A percentile compares a stretch with the other conserved stretches of the same genome.
Evolutionary conservation across 176 grass and related monocot species (phyloP).

Genomic region (Thalia dealbata): DNA sequence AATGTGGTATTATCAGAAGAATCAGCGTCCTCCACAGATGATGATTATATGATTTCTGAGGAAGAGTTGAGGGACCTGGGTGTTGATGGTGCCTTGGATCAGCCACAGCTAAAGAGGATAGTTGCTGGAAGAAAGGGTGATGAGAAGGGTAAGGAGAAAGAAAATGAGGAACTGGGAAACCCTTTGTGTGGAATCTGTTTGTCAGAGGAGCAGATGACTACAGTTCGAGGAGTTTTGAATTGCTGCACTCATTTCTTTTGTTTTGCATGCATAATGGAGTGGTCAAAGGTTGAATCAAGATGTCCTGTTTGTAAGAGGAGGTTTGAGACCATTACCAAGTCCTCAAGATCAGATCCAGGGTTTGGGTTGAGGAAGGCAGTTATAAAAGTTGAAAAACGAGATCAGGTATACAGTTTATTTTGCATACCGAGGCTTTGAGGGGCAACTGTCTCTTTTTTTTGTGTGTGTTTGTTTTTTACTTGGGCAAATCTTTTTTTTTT

Average conservation of each 20-base stretch:
- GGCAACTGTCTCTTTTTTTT: neutral
- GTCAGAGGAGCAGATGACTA: conserved; percentile 58
- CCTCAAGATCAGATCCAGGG: conserved; percentile 50
- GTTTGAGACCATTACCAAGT: conserved; percentile 81
- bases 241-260: conserved; percentile 94
- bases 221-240: conserved; percentile 56
- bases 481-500: too few relatives aligned
- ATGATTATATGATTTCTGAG: conserved; percentile 38
- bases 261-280: conserved; percentile 80
- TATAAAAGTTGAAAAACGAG: conserved; percentile 70
- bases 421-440: neutral
- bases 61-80: conserved; percentile 24
- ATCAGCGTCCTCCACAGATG: conserved; percentile 29
- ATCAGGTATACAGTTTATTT: conserved; percentile 61
- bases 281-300: conserved; percentile 88
- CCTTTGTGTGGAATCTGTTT: conserved; percentile 75
- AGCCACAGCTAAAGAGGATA: conserved; percentile 28
- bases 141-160: conserved; percentile 64
- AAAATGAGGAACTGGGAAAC: conserved; percentile 43
- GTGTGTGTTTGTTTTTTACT: too few relatives aligned
- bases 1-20: conserved; percentile 1
- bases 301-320: conserved; percentile 85
- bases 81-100: conserved; percentile 9
- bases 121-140: conserved; percentile 28
- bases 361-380: conserved; percentile 37